A percentile compares a stretch with the other conserved stretches of the same genome.
phyloP scores from a whole-genome alignment of 192 early-diverging fungal genomes.

The Powellomyces hirtus region DNA sequence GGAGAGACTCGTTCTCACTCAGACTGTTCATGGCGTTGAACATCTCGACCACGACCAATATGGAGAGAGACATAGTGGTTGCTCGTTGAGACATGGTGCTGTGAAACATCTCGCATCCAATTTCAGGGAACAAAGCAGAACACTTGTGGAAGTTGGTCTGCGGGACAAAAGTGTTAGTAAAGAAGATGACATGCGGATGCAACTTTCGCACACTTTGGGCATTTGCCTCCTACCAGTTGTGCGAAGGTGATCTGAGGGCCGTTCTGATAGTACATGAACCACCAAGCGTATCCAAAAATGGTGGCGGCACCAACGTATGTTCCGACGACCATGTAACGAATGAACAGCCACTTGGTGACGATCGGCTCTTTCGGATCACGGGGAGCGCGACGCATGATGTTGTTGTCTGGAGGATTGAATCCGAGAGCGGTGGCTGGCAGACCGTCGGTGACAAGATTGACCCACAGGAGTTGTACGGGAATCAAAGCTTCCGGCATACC shows the following conservation, averaged over 20 bases:
- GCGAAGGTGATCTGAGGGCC: conserved; percentile 87
- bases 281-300: conserved; percentile 97
- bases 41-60: conserved; percentile 98
- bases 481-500: conserved; percentile 97
- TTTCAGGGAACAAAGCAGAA: conserved; percentile 77
- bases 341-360: conserved; percentile 90
- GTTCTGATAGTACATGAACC: conserved; percentile 90
- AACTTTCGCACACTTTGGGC: too few species aligned
- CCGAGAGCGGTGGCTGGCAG: conserved; percentile 96
- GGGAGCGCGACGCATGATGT: conserved; percentile 92
- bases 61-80: conserved; percentile 92
- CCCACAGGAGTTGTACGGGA: conserved; percentile 98
- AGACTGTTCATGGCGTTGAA: conserved; percentile 96
- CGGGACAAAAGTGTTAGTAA: conserved; percentile 8
- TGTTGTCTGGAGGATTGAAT: conserved; percentile 95
- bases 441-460: conserved; percentile 97
- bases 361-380: conserved; percentile 83
- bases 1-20: conserved; percentile 91
- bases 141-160: conserved; percentile 94
- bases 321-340: conserved; percentile 92
- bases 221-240: conserved; percentile 70
- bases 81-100: conserved; percentile 78
- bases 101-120: conserved; percentile 91
- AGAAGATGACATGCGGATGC: conserved; percentile 5
- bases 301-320: conserved; percentile 90